A percentile compares a stretch with the other conserved stretches of the same genome.
Evolutionary conservation across 208 protist genomes (phyloP).

Genomic region (Naegleria fowleri): DNA sequence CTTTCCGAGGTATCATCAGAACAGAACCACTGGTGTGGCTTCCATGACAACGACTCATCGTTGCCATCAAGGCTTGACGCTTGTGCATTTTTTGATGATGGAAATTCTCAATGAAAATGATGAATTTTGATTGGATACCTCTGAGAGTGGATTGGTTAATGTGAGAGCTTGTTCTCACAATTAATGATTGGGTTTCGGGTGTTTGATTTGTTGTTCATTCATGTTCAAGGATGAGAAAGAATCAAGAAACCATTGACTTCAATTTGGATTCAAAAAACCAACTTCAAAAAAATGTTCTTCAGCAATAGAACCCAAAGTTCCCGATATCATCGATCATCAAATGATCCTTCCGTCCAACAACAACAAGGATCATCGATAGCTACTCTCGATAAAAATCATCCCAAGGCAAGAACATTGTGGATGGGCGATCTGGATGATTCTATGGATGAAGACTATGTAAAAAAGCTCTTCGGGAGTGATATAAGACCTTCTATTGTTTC

Average conservation of each 20-base stretch:
- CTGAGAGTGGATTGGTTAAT: no score
- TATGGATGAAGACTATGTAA: slow-evolving; percentile 21
- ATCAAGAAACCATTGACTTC: no score
- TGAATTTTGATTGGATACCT: no score
- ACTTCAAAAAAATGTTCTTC: not conserved
- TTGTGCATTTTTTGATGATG: no score
- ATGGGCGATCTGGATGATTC: slow-evolving; percentile 14
- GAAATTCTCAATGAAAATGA: no score
- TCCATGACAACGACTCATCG: no score
- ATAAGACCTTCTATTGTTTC: not conserved
- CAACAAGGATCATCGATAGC: not conserved
- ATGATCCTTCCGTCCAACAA: no score
- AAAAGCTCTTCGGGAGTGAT: not conserved
- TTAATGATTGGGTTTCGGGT: no score
- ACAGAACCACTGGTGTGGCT: no score
- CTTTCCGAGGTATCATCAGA: no score
- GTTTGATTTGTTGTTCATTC: not conserved
- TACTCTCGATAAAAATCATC: not conserved
- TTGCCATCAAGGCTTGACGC: no score
- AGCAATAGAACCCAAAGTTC: not conserved
- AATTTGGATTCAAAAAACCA: not conserved
- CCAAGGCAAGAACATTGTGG: slow-evolving; percentile 19
- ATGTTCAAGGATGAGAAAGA: not conserved
- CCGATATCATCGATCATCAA: not conserved
- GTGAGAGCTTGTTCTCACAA: no score